Base-by-base conservation (phyloP, 768 basidiomycete species). In the Lactarius indigo region DNA sequence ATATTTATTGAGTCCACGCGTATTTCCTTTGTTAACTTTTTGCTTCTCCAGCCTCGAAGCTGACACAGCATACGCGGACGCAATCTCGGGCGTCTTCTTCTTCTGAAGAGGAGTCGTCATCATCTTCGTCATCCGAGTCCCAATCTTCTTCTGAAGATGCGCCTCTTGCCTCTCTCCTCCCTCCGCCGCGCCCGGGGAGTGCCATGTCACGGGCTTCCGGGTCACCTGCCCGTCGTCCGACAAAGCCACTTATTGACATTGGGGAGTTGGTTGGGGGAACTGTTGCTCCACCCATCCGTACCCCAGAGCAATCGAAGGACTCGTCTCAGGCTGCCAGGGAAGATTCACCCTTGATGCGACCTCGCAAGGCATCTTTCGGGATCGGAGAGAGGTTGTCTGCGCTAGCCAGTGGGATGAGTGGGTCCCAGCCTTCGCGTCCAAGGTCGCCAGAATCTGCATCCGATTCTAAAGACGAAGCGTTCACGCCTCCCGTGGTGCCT, bases 131-230 rank as follows among this genome's bases (percentile, higher is more conserved):
- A 17, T 55, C 54, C 13, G 30, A 13, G 13, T 75, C 75, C 39
- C 83, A 82, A 30, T 85, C 84, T 61, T 80, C 80, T n/a, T 78
- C 74, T 1, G 83, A 89, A 65, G 80, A 87, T 69, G 83, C 85
- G 2, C 91, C 90, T 15, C 80, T 93, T 41, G 86, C 88, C 1
- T 80, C 78, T 1, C 79, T 91, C 41, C 77, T 89, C 8, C 79
- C 80, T 0, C 89, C 90, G 13, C 82, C 79, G 57, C 82, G 91
- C 41, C 89, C 90, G 18, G 89, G 87, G 20, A 89, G 87, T 69
- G 81, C 87, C 12, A 68, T 69, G 5, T 76, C 78, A 23, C 74
- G 76, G 59, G 59, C 35, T 28, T 76, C 75, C 3, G 44, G 30
- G 0, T 55, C 64, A 30, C 64, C 61, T 15, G 70, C 71, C 47